Evolutionary conservation across 768 basidiomycete genomes (phyloP).

Genomic region (Trametes meyenii): DNA sequence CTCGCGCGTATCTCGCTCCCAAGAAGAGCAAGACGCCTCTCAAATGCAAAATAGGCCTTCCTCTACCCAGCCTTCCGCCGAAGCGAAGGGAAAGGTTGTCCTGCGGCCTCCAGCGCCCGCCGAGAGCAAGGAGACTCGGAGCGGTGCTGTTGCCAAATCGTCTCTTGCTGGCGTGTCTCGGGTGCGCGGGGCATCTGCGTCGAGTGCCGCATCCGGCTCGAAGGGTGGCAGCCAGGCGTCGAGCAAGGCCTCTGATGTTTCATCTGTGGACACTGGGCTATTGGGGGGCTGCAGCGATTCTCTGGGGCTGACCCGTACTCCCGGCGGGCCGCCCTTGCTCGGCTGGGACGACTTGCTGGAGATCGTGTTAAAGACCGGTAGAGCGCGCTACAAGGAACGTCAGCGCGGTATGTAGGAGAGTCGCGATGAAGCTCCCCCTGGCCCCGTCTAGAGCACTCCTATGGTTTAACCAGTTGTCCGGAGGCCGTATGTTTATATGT

Average conservation of each 20-base stretch:
- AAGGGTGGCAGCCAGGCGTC: background rate
- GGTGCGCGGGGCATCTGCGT: too few species aligned
- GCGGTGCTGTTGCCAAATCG: background rate
- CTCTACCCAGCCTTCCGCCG: background rate
- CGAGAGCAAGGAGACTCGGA: background rate
- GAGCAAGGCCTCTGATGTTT: background rate
- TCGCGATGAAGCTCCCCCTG: too few species aligned
- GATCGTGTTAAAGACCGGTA: constrained; percentile 20
- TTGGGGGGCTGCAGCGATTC: background rate
- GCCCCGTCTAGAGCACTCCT: too few species aligned
- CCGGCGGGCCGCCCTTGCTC: constrained; percentile 21
- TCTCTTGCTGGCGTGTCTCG: background rate
- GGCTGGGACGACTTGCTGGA: constrained; percentile 15
- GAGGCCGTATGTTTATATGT: too few species aligned
- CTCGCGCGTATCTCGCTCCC: background rate
- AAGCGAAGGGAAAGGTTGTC: background rate
- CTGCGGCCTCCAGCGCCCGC: too few species aligned
- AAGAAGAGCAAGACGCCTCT: background rate
- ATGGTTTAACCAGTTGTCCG: too few species aligned
- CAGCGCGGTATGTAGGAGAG: too few species aligned
- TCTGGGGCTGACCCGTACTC: constrained; percentile 9
- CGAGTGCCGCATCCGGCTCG: too few species aligned
- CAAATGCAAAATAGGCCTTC: background rate
- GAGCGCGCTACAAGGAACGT: constrained; percentile 4
- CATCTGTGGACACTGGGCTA: background rate